Conservation (phyloP, 345 rosid genomes). For the Clarkia xantiana region DNA sequence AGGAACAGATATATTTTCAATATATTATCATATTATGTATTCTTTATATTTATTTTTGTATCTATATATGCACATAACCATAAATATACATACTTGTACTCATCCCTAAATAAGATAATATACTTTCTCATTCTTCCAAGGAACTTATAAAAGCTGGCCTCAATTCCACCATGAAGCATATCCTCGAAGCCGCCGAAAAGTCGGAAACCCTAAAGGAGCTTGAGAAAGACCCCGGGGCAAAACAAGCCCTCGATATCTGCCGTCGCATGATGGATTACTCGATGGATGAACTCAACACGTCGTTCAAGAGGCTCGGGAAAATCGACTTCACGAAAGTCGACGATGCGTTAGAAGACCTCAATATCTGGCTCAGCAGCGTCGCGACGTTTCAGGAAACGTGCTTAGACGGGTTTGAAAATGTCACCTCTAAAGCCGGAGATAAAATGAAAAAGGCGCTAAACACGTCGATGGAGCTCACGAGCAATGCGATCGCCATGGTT, state of each 20-base stretch:
- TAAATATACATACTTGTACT: too few relatives aligned
- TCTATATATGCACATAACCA: too few relatives aligned
- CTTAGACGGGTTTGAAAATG: slow-evolving; percentile 25
- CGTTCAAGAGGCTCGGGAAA: slow-evolving; percentile 11
- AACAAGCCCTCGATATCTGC: slow-evolving; percentile 21
- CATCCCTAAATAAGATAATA: too few relatives aligned
- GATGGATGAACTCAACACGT: slow-evolving; percentile 11
- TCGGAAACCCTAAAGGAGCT: slow-evolving; percentile 15
- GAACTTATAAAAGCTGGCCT: slow-evolving; percentile 24
- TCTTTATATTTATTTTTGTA: too few relatives aligned
- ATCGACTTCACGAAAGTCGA: slow-evolving; percentile 19
- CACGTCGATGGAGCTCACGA: slow-evolving; percentile 17
- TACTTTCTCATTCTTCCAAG: too few relatives aligned
- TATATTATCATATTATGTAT: too few relatives aligned
- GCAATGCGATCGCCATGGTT: slow-evolving; percentile 27
- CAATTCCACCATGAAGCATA: slow-evolving; percentile 13
- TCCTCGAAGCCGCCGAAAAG: slow-evolving; percentile 13
- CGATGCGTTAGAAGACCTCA: slow-evolving; percentile 12
- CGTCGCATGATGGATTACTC: slow-evolving; percentile 25
- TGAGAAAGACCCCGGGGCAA: slow-evolving; percentile 21
- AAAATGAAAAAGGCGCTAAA: slow-evolving; percentile 19
- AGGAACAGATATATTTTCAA: too few relatives aligned
- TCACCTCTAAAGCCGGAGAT: slow-evolving; percentile 16
- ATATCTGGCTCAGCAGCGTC: slow-evolving; percentile 28
- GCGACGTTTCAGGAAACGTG: slow-evolving; percentile 32